Conservation (phyloP, 306 rosid genomes). For the Medicago truncatula region DNA sequence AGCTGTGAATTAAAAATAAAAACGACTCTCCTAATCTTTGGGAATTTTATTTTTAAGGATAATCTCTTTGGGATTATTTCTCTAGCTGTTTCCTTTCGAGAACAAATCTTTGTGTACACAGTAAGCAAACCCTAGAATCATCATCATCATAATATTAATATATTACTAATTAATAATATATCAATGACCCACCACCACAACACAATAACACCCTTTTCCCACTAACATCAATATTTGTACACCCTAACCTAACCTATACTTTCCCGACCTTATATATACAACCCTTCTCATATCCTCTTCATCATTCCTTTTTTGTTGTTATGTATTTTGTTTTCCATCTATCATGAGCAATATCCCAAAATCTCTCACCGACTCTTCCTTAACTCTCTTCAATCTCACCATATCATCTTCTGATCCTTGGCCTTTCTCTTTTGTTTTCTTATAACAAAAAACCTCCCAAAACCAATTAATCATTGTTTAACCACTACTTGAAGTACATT, state of each 20-base stretch:
- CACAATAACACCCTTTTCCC: conserved; percentile 16
- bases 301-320: conserved; percentile 34
- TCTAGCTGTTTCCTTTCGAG: background rate
- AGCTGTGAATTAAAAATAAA: conserved; percentile 31
- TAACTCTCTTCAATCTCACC: conserved; percentile 75
- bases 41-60: no score
- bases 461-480: background rate
- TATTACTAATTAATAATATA: background rate
- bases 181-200: conserved; percentile 32
- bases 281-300: conserved; percentile 40
- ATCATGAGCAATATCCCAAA: conserved; percentile 94
- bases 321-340: conserved; percentile 44
- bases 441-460: conserved; percentile 42
- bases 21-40: background rate
- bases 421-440: conserved; percentile 80
- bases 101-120: conserved; percentile 52
- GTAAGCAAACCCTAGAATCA: conserved; percentile 59
- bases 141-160: background rate
- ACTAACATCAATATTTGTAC: background rate
- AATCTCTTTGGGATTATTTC: background rate
- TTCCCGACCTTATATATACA: conserved; percentile 39
- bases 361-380: conserved; percentile 78
- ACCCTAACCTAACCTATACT: background rate
- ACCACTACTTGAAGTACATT: background rate
- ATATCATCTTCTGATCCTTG: conserved; percentile 92